These are phyloP conservation scores for Calonectria pteridis DNA, from an alignment of 2,329 filamentous ascomycete species.

Conservation along the genomic window DNA sequence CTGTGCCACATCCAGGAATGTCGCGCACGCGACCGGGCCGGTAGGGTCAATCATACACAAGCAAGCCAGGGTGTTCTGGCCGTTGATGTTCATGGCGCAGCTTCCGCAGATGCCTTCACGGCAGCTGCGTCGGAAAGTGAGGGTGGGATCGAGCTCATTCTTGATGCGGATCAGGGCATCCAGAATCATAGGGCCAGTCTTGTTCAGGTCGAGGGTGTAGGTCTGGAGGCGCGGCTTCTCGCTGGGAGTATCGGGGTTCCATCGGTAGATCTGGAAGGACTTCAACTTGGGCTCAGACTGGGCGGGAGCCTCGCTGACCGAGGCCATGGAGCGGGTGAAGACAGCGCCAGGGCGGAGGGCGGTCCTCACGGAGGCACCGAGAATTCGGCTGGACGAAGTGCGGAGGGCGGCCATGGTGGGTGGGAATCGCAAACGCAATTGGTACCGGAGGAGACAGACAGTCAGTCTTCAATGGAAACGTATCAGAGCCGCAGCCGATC, in stretches of 20 bases:
- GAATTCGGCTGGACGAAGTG: slow-evolving; percentile 66
- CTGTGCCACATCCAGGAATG: slow-evolving; percentile 32
- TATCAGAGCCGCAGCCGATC: slow-evolving; percentile 34
- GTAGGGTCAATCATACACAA: slow-evolving; percentile 74
- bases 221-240: slow-evolving; percentile 96
- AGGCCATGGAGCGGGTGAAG: slow-evolving; percentile 66
- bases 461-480: slow-evolving; percentile 39
- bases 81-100: slow-evolving; percentile 99
- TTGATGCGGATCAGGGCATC: slow-evolving; percentile 98
- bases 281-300: slow-evolving; percentile 79
- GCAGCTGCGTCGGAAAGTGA: slow-evolving; percentile 96
- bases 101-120: slow-evolving; percentile 98
- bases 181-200: slow-evolving; percentile 98
- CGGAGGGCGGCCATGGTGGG: slow-evolving; percentile 71
- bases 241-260: slow-evolving; percentile 93
- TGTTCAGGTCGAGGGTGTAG: slow-evolving; percentile 96
- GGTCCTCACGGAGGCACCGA: slow-evolving; percentile 59
- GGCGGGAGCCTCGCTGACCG: slow-evolving; percentile 70
- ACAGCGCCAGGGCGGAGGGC: slow-evolving; percentile 56
- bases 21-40: slow-evolving; percentile 41
- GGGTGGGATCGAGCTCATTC: slow-evolving; percentile 96
- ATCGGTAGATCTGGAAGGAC: slow-evolving; percentile 98
- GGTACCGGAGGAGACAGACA: slow-evolving; percentile 44
- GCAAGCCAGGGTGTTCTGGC: slow-evolving; percentile 97
- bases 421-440: slow-evolving; percentile 33